These are phyloP conservation scores for Saccharum officinarum DNA, from an alignment of 176 grass and related monocot species.

Conservation along the genomic window DNA sequence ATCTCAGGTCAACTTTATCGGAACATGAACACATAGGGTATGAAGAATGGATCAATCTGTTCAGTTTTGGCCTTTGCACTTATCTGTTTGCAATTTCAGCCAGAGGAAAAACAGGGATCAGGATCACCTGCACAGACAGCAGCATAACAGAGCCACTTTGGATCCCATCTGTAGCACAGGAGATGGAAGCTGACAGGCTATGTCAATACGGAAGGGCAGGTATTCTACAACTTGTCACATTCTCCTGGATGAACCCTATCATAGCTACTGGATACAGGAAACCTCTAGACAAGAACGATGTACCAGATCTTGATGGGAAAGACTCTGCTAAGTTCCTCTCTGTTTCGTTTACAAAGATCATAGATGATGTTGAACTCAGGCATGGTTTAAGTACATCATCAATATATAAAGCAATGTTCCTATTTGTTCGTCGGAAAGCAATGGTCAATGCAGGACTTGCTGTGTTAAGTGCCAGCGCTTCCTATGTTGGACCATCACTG, in stretches of 20 bases:
- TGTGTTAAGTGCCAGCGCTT: neutral
- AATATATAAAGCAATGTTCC: neutral
- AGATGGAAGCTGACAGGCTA: neutral
- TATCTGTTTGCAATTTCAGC: constrained; percentile 60
- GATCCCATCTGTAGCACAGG: constrained; percentile 44
- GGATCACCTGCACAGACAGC: constrained; percentile 45
- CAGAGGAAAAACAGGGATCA: constrained; percentile 75
- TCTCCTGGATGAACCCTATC: constrained; percentile 87
- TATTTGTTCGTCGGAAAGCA: constrained; percentile 43
- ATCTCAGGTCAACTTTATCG: constrained; percentile 47
- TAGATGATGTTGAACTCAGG: neutral
- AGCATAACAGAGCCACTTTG: constrained; percentile 63
- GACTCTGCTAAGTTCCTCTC: constrained; percentile 60
- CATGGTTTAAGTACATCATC: neutral
- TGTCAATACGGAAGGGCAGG: constrained; percentile 61
- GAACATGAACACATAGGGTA: constrained; percentile 36
- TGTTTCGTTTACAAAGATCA: constrained; percentile 44
- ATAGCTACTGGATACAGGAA: constrained; percentile 73
- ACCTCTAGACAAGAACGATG: constrained; percentile 66
- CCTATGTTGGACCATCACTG: neutral
- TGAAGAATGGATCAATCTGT: constrained; percentile 49
- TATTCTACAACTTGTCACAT: constrained; percentile 67
- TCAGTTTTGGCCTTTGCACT: constrained; percentile 40
- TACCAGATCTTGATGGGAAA: constrained; percentile 68
- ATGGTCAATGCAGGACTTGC: constrained; percentile 16